phyloP scores from a whole-genome alignment of 768 basidiomycete species.

The Kwoniella europaea region DNA sequence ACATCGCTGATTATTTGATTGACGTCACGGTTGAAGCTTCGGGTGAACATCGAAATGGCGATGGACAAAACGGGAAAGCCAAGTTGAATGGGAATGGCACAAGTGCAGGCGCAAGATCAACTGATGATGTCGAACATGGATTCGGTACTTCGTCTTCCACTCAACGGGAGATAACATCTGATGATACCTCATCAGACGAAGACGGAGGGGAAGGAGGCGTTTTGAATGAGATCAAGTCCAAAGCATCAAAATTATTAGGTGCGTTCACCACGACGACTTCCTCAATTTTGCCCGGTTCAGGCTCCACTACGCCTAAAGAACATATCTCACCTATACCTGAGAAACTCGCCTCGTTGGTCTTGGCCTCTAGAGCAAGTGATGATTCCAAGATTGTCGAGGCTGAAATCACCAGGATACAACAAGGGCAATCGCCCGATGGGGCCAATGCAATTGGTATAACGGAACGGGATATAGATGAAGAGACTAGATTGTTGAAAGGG shows the following conservation, averaged over 20 bases:
- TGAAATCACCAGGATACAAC: constrained; percentile 65
- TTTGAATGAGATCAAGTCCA: constrained; percentile 38
- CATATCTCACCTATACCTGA: constrained; percentile 61
- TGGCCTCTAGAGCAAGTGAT: constrained; percentile 71
- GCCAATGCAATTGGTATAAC: constrained; percentile 53
- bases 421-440: constrained; percentile 48
- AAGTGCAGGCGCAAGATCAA: not conserved
- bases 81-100: constrained; percentile 15
- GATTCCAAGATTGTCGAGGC: constrained; percentile 68
- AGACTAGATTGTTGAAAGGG: constrained; percentile 62
- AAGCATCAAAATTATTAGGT: constrained; percentile 51
- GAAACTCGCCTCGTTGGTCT: constrained; percentile 72
- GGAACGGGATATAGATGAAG: constrained; percentile 69
- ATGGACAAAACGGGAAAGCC: constrained; percentile 14
- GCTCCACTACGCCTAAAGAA: constrained; percentile 56
- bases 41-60: constrained; percentile 55
- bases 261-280: constrained; percentile 33
- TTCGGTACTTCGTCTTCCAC: constrained; percentile 13
- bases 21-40: constrained; percentile 62
- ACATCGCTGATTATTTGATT: constrained; percentile 92
- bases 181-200: constrained; percentile 1
- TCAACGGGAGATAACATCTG: constrained; percentile 15
- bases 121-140: constrained; percentile 39
- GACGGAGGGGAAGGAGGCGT: constrained; percentile 9
- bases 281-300: constrained; percentile 17